A percentile compares a stretch with the other conserved stretches of the same genome.
Conservation (phyloP, 306 rosid species). For the Inga oerstediana region DNA sequence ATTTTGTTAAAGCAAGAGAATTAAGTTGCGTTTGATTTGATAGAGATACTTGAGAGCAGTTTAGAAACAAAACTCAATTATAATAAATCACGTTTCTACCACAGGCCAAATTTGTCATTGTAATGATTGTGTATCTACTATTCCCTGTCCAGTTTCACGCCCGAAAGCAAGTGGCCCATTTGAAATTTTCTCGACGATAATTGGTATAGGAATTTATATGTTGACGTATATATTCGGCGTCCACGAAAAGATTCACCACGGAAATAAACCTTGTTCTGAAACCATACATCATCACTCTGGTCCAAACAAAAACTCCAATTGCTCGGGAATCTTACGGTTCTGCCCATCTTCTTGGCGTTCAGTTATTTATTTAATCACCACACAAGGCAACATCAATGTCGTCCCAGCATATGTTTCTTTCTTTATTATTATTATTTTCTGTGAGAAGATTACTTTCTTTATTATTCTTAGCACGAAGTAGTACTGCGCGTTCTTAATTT, state of each 20-base stretch:
- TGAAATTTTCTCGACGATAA: not conserved
- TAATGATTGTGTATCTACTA: too few relatives aligned
- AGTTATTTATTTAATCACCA: conserved; percentile 1
- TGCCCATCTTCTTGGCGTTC: not conserved
- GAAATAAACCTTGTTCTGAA: not conserved
- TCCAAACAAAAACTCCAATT: not conserved
- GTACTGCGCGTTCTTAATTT: not conserved
- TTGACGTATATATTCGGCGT: not conserved
- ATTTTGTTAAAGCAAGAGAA: too few relatives aligned
- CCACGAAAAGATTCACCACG: not conserved
- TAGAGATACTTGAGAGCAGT: not conserved
- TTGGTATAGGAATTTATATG: not conserved
- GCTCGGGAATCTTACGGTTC: not conserved
- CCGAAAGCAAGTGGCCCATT: too few relatives aligned
- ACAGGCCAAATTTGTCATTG: not conserved
- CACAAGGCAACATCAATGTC: not conserved
- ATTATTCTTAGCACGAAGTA: not conserved
- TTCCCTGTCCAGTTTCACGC: too few relatives aligned
- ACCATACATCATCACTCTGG: not conserved
- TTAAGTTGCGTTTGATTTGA: not conserved
- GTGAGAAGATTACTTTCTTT: not conserved
- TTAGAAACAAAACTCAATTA: not conserved
- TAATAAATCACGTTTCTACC: not conserved
- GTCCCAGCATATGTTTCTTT: not conserved
- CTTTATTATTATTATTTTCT: too few relatives aligned